Evolutionary conservation across 1,139 yeast genomes (phyloP).

Genomic region (Scheffersomyces illinoinensis): DNA sequence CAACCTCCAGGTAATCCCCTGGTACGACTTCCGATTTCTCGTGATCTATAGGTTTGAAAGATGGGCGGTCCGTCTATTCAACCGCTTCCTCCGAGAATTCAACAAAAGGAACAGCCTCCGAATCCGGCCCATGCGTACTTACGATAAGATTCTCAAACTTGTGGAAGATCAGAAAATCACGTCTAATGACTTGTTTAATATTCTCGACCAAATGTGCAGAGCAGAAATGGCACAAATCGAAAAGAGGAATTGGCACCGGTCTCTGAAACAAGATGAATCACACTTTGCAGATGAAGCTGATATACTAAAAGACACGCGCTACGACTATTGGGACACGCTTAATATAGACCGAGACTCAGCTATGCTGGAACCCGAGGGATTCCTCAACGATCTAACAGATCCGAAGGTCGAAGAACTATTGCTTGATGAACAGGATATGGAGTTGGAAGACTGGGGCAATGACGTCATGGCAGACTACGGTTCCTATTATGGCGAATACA

Average conservation of each 20-base stretch:
- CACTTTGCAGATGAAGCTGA: constrained; percentile 16
- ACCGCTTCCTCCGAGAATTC: constrained; percentile 34
- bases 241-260: constrained; percentile 8
- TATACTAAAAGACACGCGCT: constrained; percentile 23
- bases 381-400: constrained; percentile 3
- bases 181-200: constrained; percentile 22
- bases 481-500: constrained; percentile 14
- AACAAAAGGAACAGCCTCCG: constrained; percentile 19
- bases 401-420: constrained; percentile 7
- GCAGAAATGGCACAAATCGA: constrained; percentile 22
- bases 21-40: constrained; percentile 27
- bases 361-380: constrained; percentile 21
- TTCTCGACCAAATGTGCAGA: constrained; percentile 29
- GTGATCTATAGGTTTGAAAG: constrained; percentile 30
- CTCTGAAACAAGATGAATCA: constrained; percentile 6
- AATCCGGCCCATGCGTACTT: constrained; percentile 22
- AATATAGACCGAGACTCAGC: constrained; percentile 27
- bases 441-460: constrained; percentile 4
- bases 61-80: constrained; percentile 43
- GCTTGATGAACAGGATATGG: constrained; percentile 9
- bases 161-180: constrained; percentile 21
- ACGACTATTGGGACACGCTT: constrained; percentile 40
- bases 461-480: constrained; percentile 15
- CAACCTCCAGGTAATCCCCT: constrained; percentile 18
- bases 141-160: constrained; percentile 26